These are phyloP conservation scores for Mycena latifolia DNA, from an alignment of 768 basidiomycete genomes.

Conservation along the genomic window DNA sequence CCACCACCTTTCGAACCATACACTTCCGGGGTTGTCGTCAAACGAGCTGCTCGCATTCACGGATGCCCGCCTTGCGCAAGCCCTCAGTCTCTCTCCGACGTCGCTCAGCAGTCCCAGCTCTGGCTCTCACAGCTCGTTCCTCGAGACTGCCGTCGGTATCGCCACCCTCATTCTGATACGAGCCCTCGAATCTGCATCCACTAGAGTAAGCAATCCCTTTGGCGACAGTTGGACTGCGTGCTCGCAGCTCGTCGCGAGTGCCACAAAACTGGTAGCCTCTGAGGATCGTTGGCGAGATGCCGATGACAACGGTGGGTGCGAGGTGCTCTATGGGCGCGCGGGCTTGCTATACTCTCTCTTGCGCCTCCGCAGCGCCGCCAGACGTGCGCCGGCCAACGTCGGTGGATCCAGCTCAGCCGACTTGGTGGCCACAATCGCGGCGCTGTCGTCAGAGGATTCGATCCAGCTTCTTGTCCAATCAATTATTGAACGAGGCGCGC, in stretches of 20 bases:
- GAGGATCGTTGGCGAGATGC: slow-evolving; percentile 37
- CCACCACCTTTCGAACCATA: slow-evolving; percentile 23
- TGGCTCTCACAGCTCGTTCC: slow-evolving; percentile 48
- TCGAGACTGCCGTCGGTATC: slow-evolving; percentile 56
- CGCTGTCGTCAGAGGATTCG: slow-evolving; percentile 50
- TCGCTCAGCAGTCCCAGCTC: slow-evolving; percentile 29
- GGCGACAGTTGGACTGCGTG: slow-evolving; percentile 35
- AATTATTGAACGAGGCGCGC: slow-evolving; percentile 58
- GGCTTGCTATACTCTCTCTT: slow-evolving; percentile 68
- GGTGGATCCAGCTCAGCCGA: slow-evolving; percentile 10
- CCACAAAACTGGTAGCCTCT: slow-evolving; percentile 37
- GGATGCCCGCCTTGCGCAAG: slow-evolving; percentile 38
- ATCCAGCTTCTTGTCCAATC: slow-evolving; percentile 55
- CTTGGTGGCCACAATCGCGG: slow-evolving; percentile 13
- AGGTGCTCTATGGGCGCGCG: slow-evolving; percentile 70
- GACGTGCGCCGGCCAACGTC: slow-evolving; percentile 10
- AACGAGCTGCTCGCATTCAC: slow-evolving; percentile 28
- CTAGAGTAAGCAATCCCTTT: neutral
- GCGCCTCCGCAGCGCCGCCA: slow-evolving; percentile 50
- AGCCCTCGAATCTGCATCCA: slow-evolving; percentile 33
- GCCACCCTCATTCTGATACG: slow-evolving; percentile 52
- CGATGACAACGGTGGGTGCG: slow-evolving; percentile 61
- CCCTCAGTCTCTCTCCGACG: slow-evolving; percentile 16
- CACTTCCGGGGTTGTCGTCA: slow-evolving; percentile 12
- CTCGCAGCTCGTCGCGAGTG: slow-evolving; percentile 40